Evolutionary conservation across 2,329 filamentous ascomycete genomes (phyloP), one percentile per base, ranked within the genome.

Genomic region (Nakataea oryzae): DNA sequence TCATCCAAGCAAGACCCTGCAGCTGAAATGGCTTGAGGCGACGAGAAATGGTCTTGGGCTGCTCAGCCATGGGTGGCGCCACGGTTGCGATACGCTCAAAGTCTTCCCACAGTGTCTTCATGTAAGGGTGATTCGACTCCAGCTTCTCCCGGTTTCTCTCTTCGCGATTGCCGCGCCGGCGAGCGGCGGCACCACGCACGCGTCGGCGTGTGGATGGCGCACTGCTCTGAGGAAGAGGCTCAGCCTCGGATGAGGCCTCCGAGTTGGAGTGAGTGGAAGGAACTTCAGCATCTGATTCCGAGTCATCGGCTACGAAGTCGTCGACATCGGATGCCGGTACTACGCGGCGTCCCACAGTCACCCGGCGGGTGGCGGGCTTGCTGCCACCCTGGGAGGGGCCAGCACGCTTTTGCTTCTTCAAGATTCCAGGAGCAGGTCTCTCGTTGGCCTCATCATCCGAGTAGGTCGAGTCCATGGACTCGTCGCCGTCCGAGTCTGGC

Each of bases 1-100:
- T 86, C 91, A 99, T 96, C 95, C 95, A 99, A 60, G 91, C 87
- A 54, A 99, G 79, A 5, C 95, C 95, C 74, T 97, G 89, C 6
- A 96, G 86, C 71, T 99, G 95, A 72, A 97, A 99, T 0, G 89
- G 87, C 74, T 99, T 97, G 65, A 99, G 80, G 62, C 87, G 87
- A 54, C 93, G 88, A 60, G 83, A 90, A 66, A 99, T 97, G 3
- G 82, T 86, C 9, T 76, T 71, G 4, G 95, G 95, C 70, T 96
- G 91, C 63, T 82, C 76, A 41, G 88, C 89, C 65, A 79, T 80
- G 28, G 75, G 78, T 28, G 80, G 76, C 30, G 85, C 82, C 65
- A 97, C 83, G 24, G 87, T 76, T 0, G 89, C 84, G 67, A 87
- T 81, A 1, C 85, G 80, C 71, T 88, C 79, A 2, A 97, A 78